Evolutionary conservation across 306 rosid genomes (phyloP).

Genomic region (Vigna reflexopilosa): DNA sequence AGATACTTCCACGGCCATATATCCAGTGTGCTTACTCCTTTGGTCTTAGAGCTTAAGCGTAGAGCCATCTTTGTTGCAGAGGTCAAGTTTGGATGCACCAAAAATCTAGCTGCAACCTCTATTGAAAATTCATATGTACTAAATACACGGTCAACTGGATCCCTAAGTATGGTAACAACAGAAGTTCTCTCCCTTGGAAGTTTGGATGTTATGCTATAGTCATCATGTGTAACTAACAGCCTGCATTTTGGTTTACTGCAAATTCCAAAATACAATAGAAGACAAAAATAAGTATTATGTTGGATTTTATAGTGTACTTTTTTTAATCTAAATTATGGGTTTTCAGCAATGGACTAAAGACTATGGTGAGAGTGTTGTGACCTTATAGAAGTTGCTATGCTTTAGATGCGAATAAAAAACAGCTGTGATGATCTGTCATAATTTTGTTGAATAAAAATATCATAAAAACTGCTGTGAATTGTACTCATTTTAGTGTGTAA

Average conservation of each 20-base stretch:
- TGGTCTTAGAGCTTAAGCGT: slow-evolving; percentile 64
- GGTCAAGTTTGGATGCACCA: slow-evolving; percentile 94
- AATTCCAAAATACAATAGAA: slow-evolving; percentile 23
- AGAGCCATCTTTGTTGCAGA: slow-evolving; percentile 78
- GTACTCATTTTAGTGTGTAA: slow-evolving; percentile 2
- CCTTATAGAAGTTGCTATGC: slow-evolving; percentile 35
- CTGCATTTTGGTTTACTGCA: slow-evolving; percentile 84
- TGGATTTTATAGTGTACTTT: not conserved
- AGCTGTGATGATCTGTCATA: slow-evolving; percentile 27
- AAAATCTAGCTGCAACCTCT: slow-evolving; percentile 98
- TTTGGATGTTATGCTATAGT: slow-evolving; percentile 87
- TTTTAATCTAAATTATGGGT: slow-evolving; percentile 9
- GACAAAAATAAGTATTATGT: slow-evolving; percentile 36
- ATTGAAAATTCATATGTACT: slow-evolving; percentile 92
- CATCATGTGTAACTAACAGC: slow-evolving; percentile 92
- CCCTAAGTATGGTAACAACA: slow-evolving; percentile 93
- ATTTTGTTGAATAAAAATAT: slow-evolving; percentile 31
- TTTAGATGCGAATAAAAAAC: slow-evolving; percentile 38
- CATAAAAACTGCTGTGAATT: slow-evolving; percentile 4
- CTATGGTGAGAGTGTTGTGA: slow-evolving; percentile 23
- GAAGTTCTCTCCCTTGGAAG: slow-evolving; percentile 88
- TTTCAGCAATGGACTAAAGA: slow-evolving; percentile 37
- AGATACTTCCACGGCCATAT: slow-evolving; percentile 99
- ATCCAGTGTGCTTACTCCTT: slow-evolving; percentile 89
- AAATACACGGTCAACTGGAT: slow-evolving; percentile 91